Base-by-base conservation (phyloP, 1,284 basidiomycete species). In the Phaffia rhodozyma region DNA sequence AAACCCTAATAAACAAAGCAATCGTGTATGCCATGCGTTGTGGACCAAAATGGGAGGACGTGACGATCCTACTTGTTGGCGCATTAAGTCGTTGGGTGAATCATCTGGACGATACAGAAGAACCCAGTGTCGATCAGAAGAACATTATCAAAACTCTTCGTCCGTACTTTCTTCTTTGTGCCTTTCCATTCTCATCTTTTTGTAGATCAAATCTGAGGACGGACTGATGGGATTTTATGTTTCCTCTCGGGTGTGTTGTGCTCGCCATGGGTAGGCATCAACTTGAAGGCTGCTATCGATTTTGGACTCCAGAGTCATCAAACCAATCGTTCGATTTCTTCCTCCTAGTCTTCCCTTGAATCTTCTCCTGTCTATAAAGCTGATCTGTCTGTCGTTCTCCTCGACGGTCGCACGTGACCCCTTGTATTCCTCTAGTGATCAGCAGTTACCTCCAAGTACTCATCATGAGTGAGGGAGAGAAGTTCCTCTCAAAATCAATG, bases 401-500 rank as follows among this genome's bases (percentile, higher is more conserved):
- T 23, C 29, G 18, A 38, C 9, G 34, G 9, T 21, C n/a, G 1
- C 49, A 30, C 18, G 16, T 57, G 48, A 57, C 55, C 21, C 16
- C 27, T 57, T n/a, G 4, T 57, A 7, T 27, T 4, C 27, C 13
- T 18, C 34, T 32, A 34, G 23, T 57, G 4, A 32, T 43, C 87
- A 90, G 74, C 87, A 86, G 38, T 16, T 43, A 43, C 38, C 38
- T 43, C 13, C 38, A 43, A 43, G 38, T 43, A 7, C 77, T 89
- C 48, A 81, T 90, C 64, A 90, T 90, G 87, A 87, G 86, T 67
- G 87, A 90, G 76, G 87, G 87, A 23, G 87, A 89, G 68, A 82
- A 82, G 69, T 90, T 88, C 88, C 81, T 90, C 50, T 62, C 54
- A 60, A 75, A 75, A 0, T 83, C 86, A 68, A 80, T 82, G 16